These are phyloP conservation scores for Neobulgaria alba DNA, from an alignment of 2,329 filamentous ascomycete species.

Conservation along the genomic window DNA sequence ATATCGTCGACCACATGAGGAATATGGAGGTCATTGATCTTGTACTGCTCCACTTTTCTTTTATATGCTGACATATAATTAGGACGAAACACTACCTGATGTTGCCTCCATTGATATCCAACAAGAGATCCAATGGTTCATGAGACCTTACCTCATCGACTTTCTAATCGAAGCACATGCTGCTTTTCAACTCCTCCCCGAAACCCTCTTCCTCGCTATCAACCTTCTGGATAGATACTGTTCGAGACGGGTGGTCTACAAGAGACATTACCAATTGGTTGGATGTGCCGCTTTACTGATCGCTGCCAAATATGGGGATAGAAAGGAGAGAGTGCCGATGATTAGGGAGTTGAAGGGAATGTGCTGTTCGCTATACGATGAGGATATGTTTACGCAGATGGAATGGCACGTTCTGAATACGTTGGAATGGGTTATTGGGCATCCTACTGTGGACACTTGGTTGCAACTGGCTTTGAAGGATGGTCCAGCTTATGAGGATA, in stretches of 20 bases:
- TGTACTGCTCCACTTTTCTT: conserved; percentile 5
- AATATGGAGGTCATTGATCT: conserved; percentile 65
- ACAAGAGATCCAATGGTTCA: conserved; percentile 99
- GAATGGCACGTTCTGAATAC: conserved; percentile 99
- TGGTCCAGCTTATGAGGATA: conserved; percentile 57
- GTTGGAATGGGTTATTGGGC: conserved; percentile 89
- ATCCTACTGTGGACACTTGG: conserved; percentile 93
- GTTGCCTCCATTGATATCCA: conserved; percentile 98
- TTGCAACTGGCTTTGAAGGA: conserved; percentile 79
- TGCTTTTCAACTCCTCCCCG: conserved; percentile 85
- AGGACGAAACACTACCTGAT: conserved; percentile 84
- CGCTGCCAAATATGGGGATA: conserved; percentile 96
- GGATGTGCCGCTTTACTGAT: conserved; percentile 94
- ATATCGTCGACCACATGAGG: conserved; percentile 89
- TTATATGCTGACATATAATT: conserved; percentile 22
- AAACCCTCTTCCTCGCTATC: conserved; percentile 91
- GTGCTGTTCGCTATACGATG: conserved; percentile 97
- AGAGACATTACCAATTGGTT: conserved; percentile 96
- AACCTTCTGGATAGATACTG: conserved; percentile 97
- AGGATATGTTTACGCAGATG: conserved; percentile 99
- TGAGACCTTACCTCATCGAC: conserved; percentile 95
- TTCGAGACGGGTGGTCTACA: conserved; percentile 95
- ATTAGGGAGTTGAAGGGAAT: conserved; percentile 97
- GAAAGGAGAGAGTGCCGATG: conserved; percentile 96
- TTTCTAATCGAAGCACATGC: conserved; percentile 96